These are phyloP conservation scores for Phialophora chinensis DNA, from an alignment of 2,329 filamentous ascomycete species.

Conservation along the genomic window DNA sequence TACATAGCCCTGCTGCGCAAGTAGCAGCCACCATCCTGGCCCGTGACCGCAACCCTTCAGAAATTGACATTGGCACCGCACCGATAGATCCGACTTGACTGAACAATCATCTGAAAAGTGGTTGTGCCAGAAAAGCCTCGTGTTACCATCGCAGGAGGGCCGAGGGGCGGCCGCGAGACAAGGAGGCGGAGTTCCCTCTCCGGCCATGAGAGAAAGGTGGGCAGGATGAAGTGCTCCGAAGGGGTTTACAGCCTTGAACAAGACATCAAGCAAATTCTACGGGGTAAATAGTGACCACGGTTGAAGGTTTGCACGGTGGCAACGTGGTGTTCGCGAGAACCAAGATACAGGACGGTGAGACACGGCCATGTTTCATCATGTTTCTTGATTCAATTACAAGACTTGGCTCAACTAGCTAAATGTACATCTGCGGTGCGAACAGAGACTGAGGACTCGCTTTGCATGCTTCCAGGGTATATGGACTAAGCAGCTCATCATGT, in stretches of 20 bases:
- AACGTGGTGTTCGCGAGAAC: neutral
- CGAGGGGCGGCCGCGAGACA: neutral
- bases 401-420: constrained; percentile 11
- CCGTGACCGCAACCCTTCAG: neutral
- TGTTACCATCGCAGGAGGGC: neutral
- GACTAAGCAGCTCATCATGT: constrained; percentile 17
- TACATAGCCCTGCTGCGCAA: neutral
- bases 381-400: constrained; percentile 24
- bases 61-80: neutral
- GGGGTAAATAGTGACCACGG: neutral
- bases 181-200: neutral
- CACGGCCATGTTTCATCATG: neutral
- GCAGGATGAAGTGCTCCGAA: neutral
- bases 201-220: neutral
- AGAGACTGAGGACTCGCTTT: constrained; percentile 16
- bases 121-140: neutral
- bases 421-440: constrained; percentile 16
- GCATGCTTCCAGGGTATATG: constrained; percentile 12
- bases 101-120: neutral
- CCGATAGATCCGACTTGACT: neutral
- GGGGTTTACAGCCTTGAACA: too few relatives aligned
- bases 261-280: neutral
- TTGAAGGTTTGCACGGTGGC: neutral
- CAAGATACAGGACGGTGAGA: constrained; percentile 3
- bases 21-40: too few relatives aligned